Conservation (phyloP, 805 yeast species). For the Sugiyamaella lignohabitans region DNA sequence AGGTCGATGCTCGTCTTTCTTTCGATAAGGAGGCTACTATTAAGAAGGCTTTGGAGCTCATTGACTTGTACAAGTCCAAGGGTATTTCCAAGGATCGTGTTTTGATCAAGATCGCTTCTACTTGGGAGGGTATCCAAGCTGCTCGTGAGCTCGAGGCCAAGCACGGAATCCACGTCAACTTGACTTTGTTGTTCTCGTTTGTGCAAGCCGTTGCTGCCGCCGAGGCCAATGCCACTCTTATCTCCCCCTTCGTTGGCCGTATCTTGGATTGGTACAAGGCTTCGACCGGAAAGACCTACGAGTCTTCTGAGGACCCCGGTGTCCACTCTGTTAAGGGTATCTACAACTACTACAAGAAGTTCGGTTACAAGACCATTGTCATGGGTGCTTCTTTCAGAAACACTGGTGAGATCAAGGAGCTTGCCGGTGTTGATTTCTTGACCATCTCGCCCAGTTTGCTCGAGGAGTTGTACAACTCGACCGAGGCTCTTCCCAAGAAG, state of each 20-base stretch:
- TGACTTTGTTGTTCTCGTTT: constrained; percentile 90
- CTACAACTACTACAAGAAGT: constrained; percentile 97
- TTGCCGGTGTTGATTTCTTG: constrained; percentile 95
- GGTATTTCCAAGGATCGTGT: constrained; percentile 88
- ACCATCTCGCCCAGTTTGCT: constrained; percentile 91
- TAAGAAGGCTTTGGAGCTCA: constrained; percentile 87
- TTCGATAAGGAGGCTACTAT: constrained; percentile 92
- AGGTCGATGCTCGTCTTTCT: constrained; percentile 97
- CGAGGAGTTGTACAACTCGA: constrained; percentile 77
- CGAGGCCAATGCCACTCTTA: constrained; percentile 91
- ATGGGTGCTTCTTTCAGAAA: constrained; percentile 99
- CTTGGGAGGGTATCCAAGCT: constrained; percentile 99
- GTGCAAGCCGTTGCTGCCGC: constrained; percentile 99
- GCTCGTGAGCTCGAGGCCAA: constrained; percentile 90
- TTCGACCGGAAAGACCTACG: constrained; percentile 80
- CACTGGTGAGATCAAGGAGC: constrained; percentile 86
- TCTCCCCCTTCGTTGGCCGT: constrained; percentile 99
- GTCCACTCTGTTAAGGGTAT: constrained; percentile 80
- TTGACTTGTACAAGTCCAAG: constrained; percentile 72
- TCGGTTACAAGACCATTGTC: constrained; percentile 91
- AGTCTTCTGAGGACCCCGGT: constrained; percentile 88
- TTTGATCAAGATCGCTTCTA: constrained; percentile 93
- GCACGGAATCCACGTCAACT: constrained; percentile 87
- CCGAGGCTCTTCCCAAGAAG: constrained; percentile 70
- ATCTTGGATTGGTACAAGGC: constrained; percentile 98